Conservation (phyloP, 805 yeast genomes). For the Brettanomyces sp. region DNA sequence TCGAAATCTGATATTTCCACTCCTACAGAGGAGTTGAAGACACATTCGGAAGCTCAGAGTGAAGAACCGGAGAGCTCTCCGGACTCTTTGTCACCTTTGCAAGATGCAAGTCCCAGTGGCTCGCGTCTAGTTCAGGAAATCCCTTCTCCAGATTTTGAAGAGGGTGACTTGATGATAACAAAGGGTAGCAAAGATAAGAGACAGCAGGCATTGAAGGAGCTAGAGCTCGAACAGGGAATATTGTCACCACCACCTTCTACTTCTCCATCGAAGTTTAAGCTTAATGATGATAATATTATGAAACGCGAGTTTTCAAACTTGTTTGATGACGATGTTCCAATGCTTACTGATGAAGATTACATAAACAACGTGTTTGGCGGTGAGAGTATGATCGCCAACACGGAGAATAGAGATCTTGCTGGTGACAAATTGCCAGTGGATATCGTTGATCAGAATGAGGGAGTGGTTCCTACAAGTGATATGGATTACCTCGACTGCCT, state of each 20-base stretch:
- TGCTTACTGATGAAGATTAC: neutral
- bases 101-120: neutral
- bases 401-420: neutral
- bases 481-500: constrained; percentile 25
- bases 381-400: neutral
- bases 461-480: constrained; percentile 3
- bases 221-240: constrained; percentile 3
- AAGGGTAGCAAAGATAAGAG: constrained; percentile 9
- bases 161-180: neutral
- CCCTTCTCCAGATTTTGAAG: constrained; percentile 8
- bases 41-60: neutral
- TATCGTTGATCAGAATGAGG: neutral
- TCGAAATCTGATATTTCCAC: constrained; percentile 12
- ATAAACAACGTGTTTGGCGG: neutral
- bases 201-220: constrained; percentile 6
- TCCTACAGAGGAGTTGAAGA: neutral
- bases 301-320: constrained; percentile 20
- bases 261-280: constrained; percentile 21
- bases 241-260: constrained; percentile 24
- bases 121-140: constrained; percentile 5
- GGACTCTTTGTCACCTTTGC: neutral
- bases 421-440: neutral
- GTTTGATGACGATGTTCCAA: constrained; percentile 16
- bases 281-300: constrained; percentile 17
- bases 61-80: neutral